Base-by-base conservation (phyloP, 371 early-diverging fungal genomes). In the Blakeslea trispora region DNA sequence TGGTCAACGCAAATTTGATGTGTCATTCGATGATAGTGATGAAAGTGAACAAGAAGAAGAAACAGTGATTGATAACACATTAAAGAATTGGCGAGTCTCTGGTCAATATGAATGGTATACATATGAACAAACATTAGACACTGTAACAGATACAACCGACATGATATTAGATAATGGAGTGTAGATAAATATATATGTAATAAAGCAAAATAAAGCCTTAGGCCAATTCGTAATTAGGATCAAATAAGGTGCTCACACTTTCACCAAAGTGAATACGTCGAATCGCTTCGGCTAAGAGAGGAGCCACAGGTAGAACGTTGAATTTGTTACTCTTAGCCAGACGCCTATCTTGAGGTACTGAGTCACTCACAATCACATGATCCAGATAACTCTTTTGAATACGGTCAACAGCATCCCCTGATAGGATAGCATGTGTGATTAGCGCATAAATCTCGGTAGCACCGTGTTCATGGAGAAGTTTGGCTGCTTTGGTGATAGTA, bases 181-280 rank as follows among this genome's bases (percentile, higher is more conserved):
- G n/a, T n/a, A n/a, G n/a, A n/a, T n/a, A n/a, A n/a, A n/a, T n/a
- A n/a, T n/a, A n/a, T n/a, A n/a, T n/a, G n/a, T n/a, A n/a, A n/a
- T n/a, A n/a, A n/a, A n/a, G n/a, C n/a, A n/a, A n/a, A n/a, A n/a
- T n/a, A n/a, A n/a, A n/a, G n/a, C n/a, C n/a, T 39, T 45, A 61
- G n/a, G 42, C 60, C 24, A 74, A 48, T 49, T 74, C 74, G 54
- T 71, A 66, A 10, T 57, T 35, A 11, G 71, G 68, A 49, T 87
- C 83, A 73, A 95, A 96, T 45, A 96, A 76, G 74, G 87, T 90
- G 55, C 88, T 86, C 34, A 98, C 88, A 53, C 87, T 87, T 75
- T 98, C 99, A 50, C 99, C 99, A 67, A 95, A 90, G 74, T 96
- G 96, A 19, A 91, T 95, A 55, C 99, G 75, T 35, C 99, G 83